Conservation (phyloP, 441 rosid species). For the Kokia cookei region DNA sequence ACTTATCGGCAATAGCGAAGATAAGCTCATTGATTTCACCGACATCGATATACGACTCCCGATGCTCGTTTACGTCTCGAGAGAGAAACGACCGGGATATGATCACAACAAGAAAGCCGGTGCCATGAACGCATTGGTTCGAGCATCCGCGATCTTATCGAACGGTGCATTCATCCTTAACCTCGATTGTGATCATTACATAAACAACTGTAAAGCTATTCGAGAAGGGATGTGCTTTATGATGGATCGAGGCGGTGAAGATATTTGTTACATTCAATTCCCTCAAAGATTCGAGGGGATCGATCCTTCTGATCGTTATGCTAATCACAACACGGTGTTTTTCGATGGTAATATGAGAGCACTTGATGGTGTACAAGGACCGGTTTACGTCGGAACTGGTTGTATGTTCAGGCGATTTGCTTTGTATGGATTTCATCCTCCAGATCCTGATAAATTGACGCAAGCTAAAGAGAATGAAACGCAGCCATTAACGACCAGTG, state of each 20-base stretch:
- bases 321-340: constrained; percentile 83
- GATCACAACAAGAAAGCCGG: constrained; percentile 96
- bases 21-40: constrained; percentile 63
- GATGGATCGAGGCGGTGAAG: constrained; percentile 91
- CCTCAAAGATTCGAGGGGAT: constrained; percentile 94
- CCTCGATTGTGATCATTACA: constrained; percentile 87
- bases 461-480: constrained; percentile 42
- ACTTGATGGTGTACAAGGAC: constrained; percentile 89
- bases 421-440: constrained; percentile 80
- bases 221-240: constrained; percentile 93
- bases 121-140: constrained; percentile 81
- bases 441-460: constrained; percentile 36
- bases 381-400: constrained; percentile 90
- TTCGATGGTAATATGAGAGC: constrained; percentile 94
- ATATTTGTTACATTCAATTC: constrained; percentile 82
- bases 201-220: constrained; percentile 73
- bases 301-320: constrained; percentile 89
- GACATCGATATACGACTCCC: constrained; percentile 78
- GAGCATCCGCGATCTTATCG: constrained; percentile 76
- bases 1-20: constrained; percentile 44
- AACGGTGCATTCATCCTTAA: constrained; percentile 90
- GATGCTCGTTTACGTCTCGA: constrained; percentile 71
- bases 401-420: constrained; percentile 86
- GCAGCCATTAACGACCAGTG: constrained; percentile 57
- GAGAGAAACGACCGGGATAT: constrained; percentile 84